These are phyloP conservation scores for Misopates orontium DNA, from an alignment of 257 asterid species.

Conservation along the genomic window DNA sequence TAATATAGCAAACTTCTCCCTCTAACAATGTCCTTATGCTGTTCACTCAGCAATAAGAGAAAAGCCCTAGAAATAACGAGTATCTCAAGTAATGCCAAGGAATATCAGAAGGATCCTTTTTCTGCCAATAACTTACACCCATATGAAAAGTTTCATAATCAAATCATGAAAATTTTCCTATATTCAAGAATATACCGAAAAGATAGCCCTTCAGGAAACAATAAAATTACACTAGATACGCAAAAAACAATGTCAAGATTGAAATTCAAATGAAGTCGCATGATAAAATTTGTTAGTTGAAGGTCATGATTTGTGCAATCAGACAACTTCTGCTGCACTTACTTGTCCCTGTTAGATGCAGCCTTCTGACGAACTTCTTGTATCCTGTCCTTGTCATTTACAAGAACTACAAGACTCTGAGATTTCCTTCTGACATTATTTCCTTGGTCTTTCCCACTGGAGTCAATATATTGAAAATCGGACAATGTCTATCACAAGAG, in stretches of 20 bases:
- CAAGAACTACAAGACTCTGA: constrained; percentile 87
- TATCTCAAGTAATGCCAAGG: background rate
- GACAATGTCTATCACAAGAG: constrained; percentile 68
- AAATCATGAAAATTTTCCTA: background rate
- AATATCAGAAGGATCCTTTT: background rate
- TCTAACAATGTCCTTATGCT: background rate
- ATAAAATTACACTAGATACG: constrained; percentile 12
- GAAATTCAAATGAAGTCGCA: background rate
- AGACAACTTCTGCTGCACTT: constrained; percentile 33
- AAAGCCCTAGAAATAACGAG: background rate
- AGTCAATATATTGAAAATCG: constrained; percentile 92
- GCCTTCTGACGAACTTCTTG: constrained; percentile 97
- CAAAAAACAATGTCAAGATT: background rate
- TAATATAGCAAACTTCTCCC: background rate
- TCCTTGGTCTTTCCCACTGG: constrained; percentile 96
- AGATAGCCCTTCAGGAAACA: constrained; percentile 5
- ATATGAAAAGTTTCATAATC: background rate
- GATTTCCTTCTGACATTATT: constrained; percentile 92
- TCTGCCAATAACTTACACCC: background rate
- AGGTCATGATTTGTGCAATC: constrained; percentile 18
- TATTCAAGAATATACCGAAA: constrained; percentile 14
- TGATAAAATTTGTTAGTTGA: background rate
- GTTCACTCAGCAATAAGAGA: background rate
- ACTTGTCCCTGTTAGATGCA: constrained; percentile 89
- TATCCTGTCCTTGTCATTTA: constrained; percentile 92